Percentiles rank a stretch among this genome's conserved stretches.
Evolutionary conservation across 2,329 filamentous ascomycete species (phyloP).

Genomic region (Westerdykella ornata): DNA sequence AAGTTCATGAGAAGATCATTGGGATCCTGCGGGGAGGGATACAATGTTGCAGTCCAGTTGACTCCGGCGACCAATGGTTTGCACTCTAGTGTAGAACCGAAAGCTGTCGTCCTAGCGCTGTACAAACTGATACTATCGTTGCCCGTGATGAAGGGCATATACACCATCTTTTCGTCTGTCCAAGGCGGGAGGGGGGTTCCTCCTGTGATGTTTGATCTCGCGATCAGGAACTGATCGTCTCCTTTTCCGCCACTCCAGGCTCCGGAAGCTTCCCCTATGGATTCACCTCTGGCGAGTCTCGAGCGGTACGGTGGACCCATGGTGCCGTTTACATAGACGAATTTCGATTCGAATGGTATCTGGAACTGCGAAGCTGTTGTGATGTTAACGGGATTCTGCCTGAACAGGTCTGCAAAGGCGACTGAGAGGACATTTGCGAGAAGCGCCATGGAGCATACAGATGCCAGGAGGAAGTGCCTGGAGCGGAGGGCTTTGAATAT

Average conservation of each 20-base stretch:
- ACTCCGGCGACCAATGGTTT: slow-evolving; percentile 12
- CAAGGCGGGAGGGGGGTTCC: slow-evolving; percentile 46
- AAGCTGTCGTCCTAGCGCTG: slow-evolving; percentile 26
- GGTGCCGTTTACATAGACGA: slow-evolving; percentile 23
- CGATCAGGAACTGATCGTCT: slow-evolving; percentile 39
- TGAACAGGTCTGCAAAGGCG: slow-evolving; percentile 47
- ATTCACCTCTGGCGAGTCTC: background rate
- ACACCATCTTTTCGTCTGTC: slow-evolving; percentile 43
- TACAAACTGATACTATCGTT: slow-evolving; percentile 6
- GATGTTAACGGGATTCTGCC: slow-evolving; percentile 27
- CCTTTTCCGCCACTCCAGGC: slow-evolving; percentile 23
- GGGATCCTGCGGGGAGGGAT: background rate
- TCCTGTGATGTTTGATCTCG: slow-evolving; percentile 43
- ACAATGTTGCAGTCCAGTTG: slow-evolving; percentile 2
- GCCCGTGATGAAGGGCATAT: slow-evolving; percentile 39
- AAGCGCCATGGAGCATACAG: slow-evolving; percentile 46
- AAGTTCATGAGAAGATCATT: background rate
- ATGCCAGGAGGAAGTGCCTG: slow-evolving; percentile 42
- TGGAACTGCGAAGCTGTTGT: slow-evolving; percentile 5
- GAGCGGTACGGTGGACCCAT: slow-evolving; percentile 11
- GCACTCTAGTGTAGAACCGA: slow-evolving; percentile 36
- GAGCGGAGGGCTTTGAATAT: slow-evolving; percentile 43
- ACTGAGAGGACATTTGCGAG: slow-evolving; percentile 51
- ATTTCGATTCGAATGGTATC: slow-evolving; percentile 11
- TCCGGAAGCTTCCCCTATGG: slow-evolving; percentile 10